Conservation (phyloP, 257 asterid genomes). For the Salvia miltiorrhiza region DNA sequence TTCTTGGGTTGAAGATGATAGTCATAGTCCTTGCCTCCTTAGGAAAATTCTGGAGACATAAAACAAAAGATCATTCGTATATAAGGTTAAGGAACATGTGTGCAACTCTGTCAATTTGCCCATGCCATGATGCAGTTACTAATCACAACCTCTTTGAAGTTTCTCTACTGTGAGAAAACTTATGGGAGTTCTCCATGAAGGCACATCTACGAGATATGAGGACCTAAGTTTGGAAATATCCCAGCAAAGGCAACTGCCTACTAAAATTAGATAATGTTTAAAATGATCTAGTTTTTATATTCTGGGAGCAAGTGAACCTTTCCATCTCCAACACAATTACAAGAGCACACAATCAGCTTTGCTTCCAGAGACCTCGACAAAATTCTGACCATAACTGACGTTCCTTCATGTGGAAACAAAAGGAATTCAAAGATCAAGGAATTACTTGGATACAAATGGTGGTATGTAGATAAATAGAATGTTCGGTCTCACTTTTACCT, state of each 20-base stretch:
- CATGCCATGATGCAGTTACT: neutral
- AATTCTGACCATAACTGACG: conserved; percentile 57
- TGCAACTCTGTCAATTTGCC: neutral
- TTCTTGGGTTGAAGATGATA: conserved; percentile 68
- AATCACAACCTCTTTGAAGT: neutral
- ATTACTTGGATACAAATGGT: conserved; percentile 5
- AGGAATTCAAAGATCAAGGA: conserved; percentile 1
- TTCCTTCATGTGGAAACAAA: conserved; percentile 41
- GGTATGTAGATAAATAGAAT: neutral
- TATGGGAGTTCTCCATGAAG: neutral
- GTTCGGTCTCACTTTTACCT: conserved; percentile 36
- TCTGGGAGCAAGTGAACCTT: conserved; percentile 41
- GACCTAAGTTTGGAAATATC: neutral
- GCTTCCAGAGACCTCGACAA: conserved; percentile 77
- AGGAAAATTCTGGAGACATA: conserved; percentile 43
- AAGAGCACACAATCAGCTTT: conserved; percentile 75
- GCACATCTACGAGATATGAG: neutral
- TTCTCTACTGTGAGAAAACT: neutral
- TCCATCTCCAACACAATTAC: conserved; percentile 42
- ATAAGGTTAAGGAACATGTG: neutral
- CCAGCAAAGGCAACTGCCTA: conserved; percentile 4
- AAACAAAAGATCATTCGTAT: conserved; percentile 3
- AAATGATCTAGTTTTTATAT: conserved; percentile 7
- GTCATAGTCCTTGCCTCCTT: conserved; percentile 43
- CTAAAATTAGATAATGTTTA: conserved; percentile 14